Percentiles rank a stretch among this genome's conserved stretches.
Evolutionary conservation across 2,329 filamentous ascomycete genomes (phyloP).

Genomic region (Pseudocercospora musae): DNA sequence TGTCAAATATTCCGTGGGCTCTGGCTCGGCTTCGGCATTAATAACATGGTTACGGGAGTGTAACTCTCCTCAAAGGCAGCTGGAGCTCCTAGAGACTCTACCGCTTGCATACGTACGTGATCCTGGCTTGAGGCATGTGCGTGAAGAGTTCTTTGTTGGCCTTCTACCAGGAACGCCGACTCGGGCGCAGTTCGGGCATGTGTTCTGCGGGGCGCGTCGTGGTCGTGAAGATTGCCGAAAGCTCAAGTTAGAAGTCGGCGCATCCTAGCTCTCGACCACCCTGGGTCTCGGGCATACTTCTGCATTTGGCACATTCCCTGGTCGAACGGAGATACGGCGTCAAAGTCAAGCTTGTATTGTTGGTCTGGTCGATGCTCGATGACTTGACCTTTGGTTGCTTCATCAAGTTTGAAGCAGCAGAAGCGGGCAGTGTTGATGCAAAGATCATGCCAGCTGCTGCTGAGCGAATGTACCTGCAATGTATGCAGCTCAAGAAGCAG

Average conservation of each 20-base stretch:
- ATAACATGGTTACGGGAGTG: no score
- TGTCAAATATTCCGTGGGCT: no score
- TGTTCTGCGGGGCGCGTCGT: slow-evolving; percentile 6
- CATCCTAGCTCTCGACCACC: slow-evolving; percentile 6
- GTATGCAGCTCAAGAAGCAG: no score
- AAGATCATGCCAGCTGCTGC: slow-evolving; percentile 11
- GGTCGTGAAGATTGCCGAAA: slow-evolving; percentile 17
- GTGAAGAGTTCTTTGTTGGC: not conserved
- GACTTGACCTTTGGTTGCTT: not conserved
- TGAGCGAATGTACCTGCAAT: slow-evolving; percentile 12
- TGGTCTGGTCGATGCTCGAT: not conserved
- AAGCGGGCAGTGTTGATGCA: slow-evolving; percentile 7
- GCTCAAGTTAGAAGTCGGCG: slow-evolving; percentile 2
- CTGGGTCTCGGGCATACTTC: slow-evolving; percentile 16
- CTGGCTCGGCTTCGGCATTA: no score
- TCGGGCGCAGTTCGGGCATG: slow-evolving; percentile 5
- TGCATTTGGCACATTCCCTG: slow-evolving; percentile 9
- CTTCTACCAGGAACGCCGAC: slow-evolving; percentile 8
- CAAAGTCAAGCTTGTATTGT: not conserved
- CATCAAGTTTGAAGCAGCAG: not conserved
- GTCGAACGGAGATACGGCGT: slow-evolving; percentile 5
- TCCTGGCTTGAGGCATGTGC: not conserved
- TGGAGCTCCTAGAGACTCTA: not conserved
- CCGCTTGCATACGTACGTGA: not conserved
- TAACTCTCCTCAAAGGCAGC: no score